Evolutionary conservation across 352 stramenopile species (phyloP), one percentile per base, ranked within the genome.

Genomic region (Phytophthora fragariaefolia): DNA sequence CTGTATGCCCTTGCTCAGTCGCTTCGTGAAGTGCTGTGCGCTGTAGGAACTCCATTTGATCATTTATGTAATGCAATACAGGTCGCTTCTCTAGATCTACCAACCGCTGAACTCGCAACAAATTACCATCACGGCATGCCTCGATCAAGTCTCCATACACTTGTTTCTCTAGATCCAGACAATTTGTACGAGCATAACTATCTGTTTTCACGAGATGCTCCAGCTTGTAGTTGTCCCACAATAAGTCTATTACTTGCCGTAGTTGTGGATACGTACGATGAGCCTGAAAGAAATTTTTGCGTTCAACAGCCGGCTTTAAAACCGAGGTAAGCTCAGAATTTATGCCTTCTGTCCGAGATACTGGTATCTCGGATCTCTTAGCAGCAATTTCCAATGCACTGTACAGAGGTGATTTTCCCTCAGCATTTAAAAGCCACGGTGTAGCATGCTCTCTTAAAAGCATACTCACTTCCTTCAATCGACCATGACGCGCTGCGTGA

Each of bases 231-330:
- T 63, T 70, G 58, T 91, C 80, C 82, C 82, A 91, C 1, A 91
- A 51, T 15, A 91, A 60, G 63, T 89, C 80, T 36, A 91, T 87
- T 15, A 89, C 82, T 74, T 91, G 82, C 1, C 78, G 80, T 13
- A 89, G 74, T 27, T 79, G 74, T 18, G 74, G 52, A 50, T 91
- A 91, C 17, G 60, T 72, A 1, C 71, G 61, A 26, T 78, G 72
- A 4, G 58, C 64, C 2, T 68, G 47, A 9, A 82, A 71, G 38
- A 79, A 83, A 26, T 87, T 82, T 27, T 77, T 84, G 18, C 58
- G 47, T 22, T 69, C 27, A 23, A 69, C 43, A 2, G 36, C 46
- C 26, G 24, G 18, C 18, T 66, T 57, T n/a, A 4, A 18, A 56
- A 45, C 22, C 46, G 23, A 38, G 2, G 45, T 60, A 28, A 34